Base-by-base conservation (phyloP, 1,139 yeast genomes). In the Suhomyces ambrosiae region DNA sequence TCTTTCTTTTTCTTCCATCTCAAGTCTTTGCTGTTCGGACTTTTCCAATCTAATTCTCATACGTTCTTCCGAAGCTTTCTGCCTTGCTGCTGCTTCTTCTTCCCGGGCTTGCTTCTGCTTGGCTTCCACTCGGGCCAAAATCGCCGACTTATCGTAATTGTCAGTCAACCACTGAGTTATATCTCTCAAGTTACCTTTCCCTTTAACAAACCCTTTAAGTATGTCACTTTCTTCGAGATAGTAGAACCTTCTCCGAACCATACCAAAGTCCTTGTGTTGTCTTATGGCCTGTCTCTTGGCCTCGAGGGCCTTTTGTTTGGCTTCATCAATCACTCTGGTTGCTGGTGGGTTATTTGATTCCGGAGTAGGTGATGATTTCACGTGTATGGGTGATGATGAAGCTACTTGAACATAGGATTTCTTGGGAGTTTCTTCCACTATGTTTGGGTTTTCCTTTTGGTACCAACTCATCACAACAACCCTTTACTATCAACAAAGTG, bases 121-220 rank as follows among this genome's bases (percentile, higher is more conserved):
- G 13, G 52, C 51, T 21, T 63, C 64, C 33, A 60, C 50, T 17
- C 49, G 52, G 5, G 53, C 56, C 37, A 67, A 44, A 15, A 63
- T 57, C n/a, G 57, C 69, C 11, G 54, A 54, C 41, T 56, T 56
- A 37, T 58, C 53, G 46, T 55, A 65, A 44, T 66, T 68, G 5
- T 65, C 68, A 12, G 60, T 58, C 27, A 82, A 60, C 61, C 79
- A 68, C 36, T 65, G 68, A 22, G 80, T 71, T 10, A 84, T 74
- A 34, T 74, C 73, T 41, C 80, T 68, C 22, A 80, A 56, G 41
- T 80, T 74, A 8, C 80, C 79, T 34, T 78, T 74, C 27, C 80
- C 81, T 23, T 76, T 73, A 34, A 77, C 80, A 52, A 80, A 78
- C 1, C 83, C 84, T 34, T 79, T 79, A 45, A 79, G 74, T 24